These are phyloP conservation scores for Solanum tacnaense DNA, from an alignment of 257 asterid genomes.

Conservation along the genomic window DNA sequence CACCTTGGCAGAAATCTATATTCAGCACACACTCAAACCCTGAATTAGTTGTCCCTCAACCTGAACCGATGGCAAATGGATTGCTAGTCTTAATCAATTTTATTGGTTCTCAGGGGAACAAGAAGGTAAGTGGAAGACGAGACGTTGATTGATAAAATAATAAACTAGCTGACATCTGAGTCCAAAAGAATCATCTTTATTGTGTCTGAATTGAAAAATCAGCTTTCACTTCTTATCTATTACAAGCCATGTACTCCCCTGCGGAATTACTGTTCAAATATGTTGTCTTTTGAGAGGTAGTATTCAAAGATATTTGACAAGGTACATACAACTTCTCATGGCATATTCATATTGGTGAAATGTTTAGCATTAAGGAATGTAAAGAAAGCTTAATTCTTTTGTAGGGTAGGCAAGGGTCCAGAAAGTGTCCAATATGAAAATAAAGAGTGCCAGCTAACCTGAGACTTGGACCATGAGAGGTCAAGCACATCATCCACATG, in stretches of 20 bases:
- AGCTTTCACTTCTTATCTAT: not conserved
- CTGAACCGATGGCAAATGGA: not conserved
- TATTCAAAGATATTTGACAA: not conserved
- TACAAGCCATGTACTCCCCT: not conserved
- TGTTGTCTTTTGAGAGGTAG: not conserved
- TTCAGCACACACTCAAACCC: not conserved
- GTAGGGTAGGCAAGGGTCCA: not conserved
- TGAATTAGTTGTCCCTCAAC: not conserved
- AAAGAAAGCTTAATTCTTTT: not conserved
- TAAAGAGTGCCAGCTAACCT: constrained; percentile 40
- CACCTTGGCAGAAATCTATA: not conserved
- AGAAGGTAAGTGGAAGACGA: not conserved
- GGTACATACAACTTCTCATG: not conserved
- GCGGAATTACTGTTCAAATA: not conserved
- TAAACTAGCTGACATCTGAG: not conserved
- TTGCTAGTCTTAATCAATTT: not conserved
- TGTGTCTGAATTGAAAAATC: not conserved
- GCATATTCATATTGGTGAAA: not conserved
- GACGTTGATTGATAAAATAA: not conserved
- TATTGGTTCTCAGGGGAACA: not conserved
- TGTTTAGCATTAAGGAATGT: not conserved
- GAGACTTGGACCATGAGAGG: constrained; percentile 98
- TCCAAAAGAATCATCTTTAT: not conserved
- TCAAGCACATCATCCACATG: constrained; percentile 83
- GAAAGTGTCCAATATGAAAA: not conserved